A percentile compares a stretch with the other conserved stretches of the same genome.
Conservation (phyloP, 176 grass and related monocot species). For the Oryza australiensis region DNA sequence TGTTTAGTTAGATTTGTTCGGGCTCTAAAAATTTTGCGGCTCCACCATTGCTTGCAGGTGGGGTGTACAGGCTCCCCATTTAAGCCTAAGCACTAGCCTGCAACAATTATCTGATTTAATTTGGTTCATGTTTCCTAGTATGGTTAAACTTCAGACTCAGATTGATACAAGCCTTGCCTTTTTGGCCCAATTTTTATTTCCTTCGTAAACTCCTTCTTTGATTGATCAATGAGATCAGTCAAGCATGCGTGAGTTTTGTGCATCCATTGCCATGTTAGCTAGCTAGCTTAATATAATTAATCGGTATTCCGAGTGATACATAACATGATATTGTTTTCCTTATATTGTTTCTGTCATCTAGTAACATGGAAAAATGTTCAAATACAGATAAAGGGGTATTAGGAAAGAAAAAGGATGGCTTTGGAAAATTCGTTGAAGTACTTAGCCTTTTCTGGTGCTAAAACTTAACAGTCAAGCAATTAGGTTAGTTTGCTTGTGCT, state of each 20-base stretch:
- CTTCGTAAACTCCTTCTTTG: too few relatives aligned
- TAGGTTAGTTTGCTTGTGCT: neutral
- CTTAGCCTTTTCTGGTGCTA: neutral
- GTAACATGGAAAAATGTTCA: neutral
- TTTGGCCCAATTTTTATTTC: neutral
- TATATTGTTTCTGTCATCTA: neutral
- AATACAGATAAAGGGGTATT: neutral
- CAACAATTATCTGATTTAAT: neutral
- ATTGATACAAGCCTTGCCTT: neutral
- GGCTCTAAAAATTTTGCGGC: too few relatives aligned
- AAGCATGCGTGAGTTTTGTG: neutral
- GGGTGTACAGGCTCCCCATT: too few relatives aligned
- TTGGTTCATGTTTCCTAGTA: neutral
- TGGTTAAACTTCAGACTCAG: neutral
- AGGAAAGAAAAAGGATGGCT: neutral
- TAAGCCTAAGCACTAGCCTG: too few relatives aligned
- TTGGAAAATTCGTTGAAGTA: neutral
- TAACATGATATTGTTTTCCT: neutral
- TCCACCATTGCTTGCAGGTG: too few relatives aligned
- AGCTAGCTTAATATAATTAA: too few relatives aligned
- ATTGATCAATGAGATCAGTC: neutral
- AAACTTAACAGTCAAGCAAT: neutral
- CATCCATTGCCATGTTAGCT: neutral
- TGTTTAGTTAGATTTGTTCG: too few relatives aligned
- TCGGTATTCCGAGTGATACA: neutral